Conservation (phyloP, 2,329 filamentous ascomycete genomes). For the Volutella citrinella region DNA sequence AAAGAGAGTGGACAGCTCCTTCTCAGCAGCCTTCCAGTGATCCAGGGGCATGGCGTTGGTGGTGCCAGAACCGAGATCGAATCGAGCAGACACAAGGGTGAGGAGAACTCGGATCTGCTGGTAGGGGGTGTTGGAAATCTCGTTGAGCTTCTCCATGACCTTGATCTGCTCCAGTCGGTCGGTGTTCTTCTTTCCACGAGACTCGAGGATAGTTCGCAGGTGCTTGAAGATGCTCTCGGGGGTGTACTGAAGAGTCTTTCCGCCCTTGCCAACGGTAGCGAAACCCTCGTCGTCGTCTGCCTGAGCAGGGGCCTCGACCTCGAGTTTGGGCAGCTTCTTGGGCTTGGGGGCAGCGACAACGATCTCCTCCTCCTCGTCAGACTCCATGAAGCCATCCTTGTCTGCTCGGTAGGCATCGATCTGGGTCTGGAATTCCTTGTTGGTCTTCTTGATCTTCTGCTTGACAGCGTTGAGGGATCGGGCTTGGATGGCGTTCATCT, state of each 20-base stretch:
- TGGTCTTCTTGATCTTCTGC: conserved; percentile 98
- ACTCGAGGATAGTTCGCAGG: conserved; percentile 87
- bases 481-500: conserved; percentile 96
- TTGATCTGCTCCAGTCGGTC: conserved; percentile 92
- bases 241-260: conserved; percentile 86
- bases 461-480: conserved; percentile 95
- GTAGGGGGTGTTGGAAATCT: conserved; percentile 88
- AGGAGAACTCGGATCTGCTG: conserved; percentile 90
- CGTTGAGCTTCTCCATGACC: conserved; percentile 92
- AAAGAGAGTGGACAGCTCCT: conserved; percentile 77
- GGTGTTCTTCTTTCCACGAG: conserved; percentile 98
- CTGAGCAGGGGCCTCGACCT: conserved; percentile 44
- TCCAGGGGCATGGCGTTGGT: conserved; percentile 85
- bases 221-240: conserved; percentile 98
- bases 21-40: conserved; percentile 93
- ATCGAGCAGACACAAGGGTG: conserved; percentile 87
- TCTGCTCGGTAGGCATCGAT: conserved; percentile 84
- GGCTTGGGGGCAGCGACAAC: conserved; percentile 49
- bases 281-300: conserved; percentile 83
- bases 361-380: conserved; percentile 71
- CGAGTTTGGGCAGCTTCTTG: conserved; percentile 33
- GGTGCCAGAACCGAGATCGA: conserved; percentile 81
- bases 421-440: conserved; percentile 87
- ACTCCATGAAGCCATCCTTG: conserved; percentile 85
- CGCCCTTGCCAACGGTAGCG: conserved; percentile 82